phyloP scores from a whole-genome alignment of 2,329 filamentous ascomycete species.

The Davidsoniella neocaledoniae region DNA sequence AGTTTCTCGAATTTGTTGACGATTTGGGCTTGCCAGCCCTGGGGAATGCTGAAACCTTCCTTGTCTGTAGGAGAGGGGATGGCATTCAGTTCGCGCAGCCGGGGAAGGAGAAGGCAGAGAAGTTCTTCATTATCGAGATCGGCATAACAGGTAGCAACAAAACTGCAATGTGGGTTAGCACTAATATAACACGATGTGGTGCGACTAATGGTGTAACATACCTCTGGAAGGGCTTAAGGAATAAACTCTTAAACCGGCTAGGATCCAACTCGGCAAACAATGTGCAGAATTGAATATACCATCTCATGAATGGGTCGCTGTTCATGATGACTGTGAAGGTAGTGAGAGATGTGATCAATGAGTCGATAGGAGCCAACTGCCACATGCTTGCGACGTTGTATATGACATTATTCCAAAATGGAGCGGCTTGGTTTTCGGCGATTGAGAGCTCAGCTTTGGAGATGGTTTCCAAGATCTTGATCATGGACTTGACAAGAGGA shows the following conservation, averaged over 20 bases:
- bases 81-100: slow-evolving; percentile 38
- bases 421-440: slow-evolving; percentile 21
- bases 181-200: background rate
- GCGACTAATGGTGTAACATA: slow-evolving; percentile 21
- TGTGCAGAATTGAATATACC: slow-evolving; percentile 75
- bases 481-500: slow-evolving; percentile 38
- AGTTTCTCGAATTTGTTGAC: slow-evolving; percentile 50
- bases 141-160: slow-evolving; percentile 59
- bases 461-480: slow-evolving; percentile 33
- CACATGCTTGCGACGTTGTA: slow-evolving; percentile 48
- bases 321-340: slow-evolving; percentile 48
- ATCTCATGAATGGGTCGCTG: slow-evolving; percentile 45
- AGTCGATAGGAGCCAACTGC: slow-evolving; percentile 62
- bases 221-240: slow-evolving; percentile 68
- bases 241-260: slow-evolving; percentile 60
- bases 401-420: slow-evolving; percentile 42
- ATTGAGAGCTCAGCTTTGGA: slow-evolving; percentile 23
- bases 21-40: slow-evolving; percentile 58
- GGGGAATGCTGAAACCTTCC: slow-evolving; percentile 40
- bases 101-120: slow-evolving; percentile 51
- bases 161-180: slow-evolving; percentile 31
- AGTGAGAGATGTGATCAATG: slow-evolving; percentile 53
- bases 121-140: slow-evolving; percentile 47
- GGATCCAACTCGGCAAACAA: slow-evolving; percentile 59
- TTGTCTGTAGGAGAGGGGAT: slow-evolving; percentile 36